Percentiles rank a stretch among this genome's conserved stretches.
phyloP scores from a whole-genome alignment of 2,329 filamentous ascomycete genomes.

The Exophiala sp. region DNA sequence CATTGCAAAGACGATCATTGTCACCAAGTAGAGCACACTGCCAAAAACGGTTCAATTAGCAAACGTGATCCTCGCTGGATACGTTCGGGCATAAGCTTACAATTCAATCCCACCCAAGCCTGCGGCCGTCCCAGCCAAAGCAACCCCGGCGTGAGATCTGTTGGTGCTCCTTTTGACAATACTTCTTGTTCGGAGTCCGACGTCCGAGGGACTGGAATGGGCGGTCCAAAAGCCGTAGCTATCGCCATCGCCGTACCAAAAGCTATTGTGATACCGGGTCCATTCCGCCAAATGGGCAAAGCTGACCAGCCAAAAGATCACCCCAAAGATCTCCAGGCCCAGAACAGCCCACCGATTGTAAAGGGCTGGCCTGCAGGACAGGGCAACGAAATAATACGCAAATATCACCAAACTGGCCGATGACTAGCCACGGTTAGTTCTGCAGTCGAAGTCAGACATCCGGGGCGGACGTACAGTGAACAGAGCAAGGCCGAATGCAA shows the following conservation, averaged over 20 bases:
- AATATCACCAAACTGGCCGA: conserved; percentile 23
- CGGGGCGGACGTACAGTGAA: conserved; percentile 19
- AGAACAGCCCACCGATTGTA: conserved; percentile 27
- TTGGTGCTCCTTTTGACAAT: conserved; percentile 9
- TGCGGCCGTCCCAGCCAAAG: conserved; percentile 24
- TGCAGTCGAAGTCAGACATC: neutral
- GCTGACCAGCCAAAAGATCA: conserved; percentile 24
- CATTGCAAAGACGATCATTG: conserved; percentile 21
- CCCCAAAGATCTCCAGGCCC: conserved; percentile 21
- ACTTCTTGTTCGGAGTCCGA: conserved; percentile 7
- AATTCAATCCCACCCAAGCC: conserved; percentile 23
- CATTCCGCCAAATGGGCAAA: conserved; percentile 20
- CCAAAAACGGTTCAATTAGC: neutral
- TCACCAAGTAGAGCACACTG: conserved; percentile 22
- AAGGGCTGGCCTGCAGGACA: conserved; percentile 19
- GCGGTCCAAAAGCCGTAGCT: conserved; percentile 20
- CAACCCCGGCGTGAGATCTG: conserved; percentile 17
- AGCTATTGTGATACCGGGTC: conserved; percentile 15
- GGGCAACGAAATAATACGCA: conserved; percentile 23
- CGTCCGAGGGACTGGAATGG: conserved; percentile 12
- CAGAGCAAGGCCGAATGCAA: conserved; percentile 20
- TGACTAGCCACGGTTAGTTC: conserved; percentile 6
- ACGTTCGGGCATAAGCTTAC: conserved; percentile 10
- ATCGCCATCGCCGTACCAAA: conserved; percentile 10
- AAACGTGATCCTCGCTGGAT: neutral